These are phyloP conservation scores for Strigomonas galati DNA, from an alignment of 208 protist genomes.

Conservation along the genomic window DNA sequence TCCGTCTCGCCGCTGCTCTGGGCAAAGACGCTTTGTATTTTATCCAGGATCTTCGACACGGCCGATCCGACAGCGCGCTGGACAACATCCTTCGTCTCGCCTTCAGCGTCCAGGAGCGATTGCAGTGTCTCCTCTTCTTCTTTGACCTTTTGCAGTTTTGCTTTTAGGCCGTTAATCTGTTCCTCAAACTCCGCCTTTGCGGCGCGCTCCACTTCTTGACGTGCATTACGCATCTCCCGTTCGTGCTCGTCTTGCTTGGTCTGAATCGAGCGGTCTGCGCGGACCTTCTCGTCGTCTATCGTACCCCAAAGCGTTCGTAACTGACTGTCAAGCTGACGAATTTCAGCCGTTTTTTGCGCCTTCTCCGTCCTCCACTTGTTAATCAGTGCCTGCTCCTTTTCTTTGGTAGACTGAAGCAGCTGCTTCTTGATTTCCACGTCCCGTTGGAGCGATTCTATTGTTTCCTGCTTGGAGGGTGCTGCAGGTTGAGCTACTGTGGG, in stretches of 20 bases:
- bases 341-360: conserved; percentile 67
- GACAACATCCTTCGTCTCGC: conserved; percentile 35
- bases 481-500: neutral
- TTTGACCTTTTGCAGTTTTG: conserved; percentile 32
- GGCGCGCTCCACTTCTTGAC: conserved; percentile 40
- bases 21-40: conserved; percentile 49
- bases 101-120: conserved; percentile 36
- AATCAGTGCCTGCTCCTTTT: conserved; percentile 50
- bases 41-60: conserved; percentile 42
- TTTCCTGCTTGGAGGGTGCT: conserved; percentile 24
- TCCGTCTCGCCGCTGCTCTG: conserved; percentile 19
- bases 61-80: conserved; percentile 51
- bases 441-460: conserved; percentile 43
- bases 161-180: conserved; percentile 34
- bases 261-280: conserved; percentile 39
- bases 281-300: conserved; percentile 55
- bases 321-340: conserved; percentile 56
- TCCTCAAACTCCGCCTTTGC: conserved; percentile 52
- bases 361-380: conserved; percentile 63
- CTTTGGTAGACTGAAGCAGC: conserved; percentile 33
- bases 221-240: conserved; percentile 33
- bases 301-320: conserved; percentile 42
- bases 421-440: conserved; percentile 65
- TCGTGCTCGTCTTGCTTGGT: conserved; percentile 53
- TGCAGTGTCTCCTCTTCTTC: conserved; percentile 53